A percentile compares a stretch with the other conserved stretches of the same genome.
phyloP scores from a whole-genome alignment of 2,329 filamentous ascomycete genomes.

The Aspergillus nomiae region DNA sequence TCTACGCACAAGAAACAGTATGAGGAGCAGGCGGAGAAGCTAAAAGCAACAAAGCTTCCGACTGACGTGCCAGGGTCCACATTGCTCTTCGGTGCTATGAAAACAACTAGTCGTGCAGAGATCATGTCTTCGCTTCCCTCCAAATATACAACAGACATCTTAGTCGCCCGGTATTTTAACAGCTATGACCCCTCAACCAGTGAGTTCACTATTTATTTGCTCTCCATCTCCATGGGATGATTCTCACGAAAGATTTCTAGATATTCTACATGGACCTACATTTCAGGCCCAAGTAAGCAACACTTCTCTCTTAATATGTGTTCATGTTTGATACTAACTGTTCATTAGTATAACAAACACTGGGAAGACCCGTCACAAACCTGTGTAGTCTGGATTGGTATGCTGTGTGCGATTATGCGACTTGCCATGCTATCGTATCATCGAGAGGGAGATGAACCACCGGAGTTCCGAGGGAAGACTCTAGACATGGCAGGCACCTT shows the following conservation, averaged over 20 bases:
- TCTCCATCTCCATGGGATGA: not conserved
- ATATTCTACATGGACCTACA: slow-evolving; percentile 78
- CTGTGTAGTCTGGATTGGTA: slow-evolving; percentile 62
- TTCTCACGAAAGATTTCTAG: slow-evolving; percentile 33
- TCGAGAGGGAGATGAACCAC: slow-evolving; percentile 63
- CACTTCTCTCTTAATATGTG: not conserved
- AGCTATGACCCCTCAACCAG: slow-evolving; percentile 67
- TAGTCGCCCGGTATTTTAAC: slow-evolving; percentile 90
- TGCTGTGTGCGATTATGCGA: slow-evolving; percentile 67
- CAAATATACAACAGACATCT: slow-evolving; percentile 78
- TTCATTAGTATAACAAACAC: slow-evolving; percentile 59
- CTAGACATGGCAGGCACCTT: slow-evolving; percentile 48
- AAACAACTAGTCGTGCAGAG: slow-evolving; percentile 72
- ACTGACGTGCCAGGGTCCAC: slow-evolving; percentile 65
- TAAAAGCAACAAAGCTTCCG: slow-evolving; percentile 66
- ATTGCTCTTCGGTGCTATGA: slow-evolving; percentile 73
- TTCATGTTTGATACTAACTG: slow-evolving; percentile 8
- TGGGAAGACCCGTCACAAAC: slow-evolving; percentile 62
- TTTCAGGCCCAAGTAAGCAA: slow-evolving; percentile 70
- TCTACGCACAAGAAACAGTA: slow-evolving; percentile 82
- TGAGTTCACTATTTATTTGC: slow-evolving; percentile 40
- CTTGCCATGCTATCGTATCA: slow-evolving; percentile 65
- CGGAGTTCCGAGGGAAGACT: slow-evolving; percentile 62
- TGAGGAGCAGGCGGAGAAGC: slow-evolving; percentile 76
- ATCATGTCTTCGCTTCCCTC: slow-evolving; percentile 77